Conservation (phyloP, 2,329 filamentous ascomycete species). For the Ampelomyces quisqualis region DNA sequence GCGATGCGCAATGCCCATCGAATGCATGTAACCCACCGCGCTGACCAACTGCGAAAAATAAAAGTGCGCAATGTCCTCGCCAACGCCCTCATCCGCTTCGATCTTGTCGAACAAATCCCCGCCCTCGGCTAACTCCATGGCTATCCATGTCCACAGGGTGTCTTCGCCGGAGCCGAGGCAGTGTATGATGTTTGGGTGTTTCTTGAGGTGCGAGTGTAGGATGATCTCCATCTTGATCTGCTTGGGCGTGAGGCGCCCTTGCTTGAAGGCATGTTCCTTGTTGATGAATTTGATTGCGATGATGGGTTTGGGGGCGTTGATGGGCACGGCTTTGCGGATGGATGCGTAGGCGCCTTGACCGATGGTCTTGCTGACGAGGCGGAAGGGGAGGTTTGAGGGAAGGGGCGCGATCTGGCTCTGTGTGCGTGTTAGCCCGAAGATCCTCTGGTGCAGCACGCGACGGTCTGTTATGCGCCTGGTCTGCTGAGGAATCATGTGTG, state of each 20-base stretch:
- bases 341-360: conserved; percentile 96
- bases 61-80: conserved; percentile 89
- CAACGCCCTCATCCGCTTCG: conserved; percentile 93
- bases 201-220: conserved; percentile 82
- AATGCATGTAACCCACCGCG: conserved; percentile 93
- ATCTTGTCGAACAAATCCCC: conserved; percentile 99
- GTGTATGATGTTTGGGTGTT: conserved; percentile 90
- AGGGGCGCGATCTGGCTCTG: conserved; percentile 83
- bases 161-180: conserved; percentile 90
- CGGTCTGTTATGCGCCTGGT: not conserved
- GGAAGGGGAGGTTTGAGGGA: conserved; percentile 82
- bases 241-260: conserved; percentile 84
- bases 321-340: conserved; percentile 92
- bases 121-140: conserved; percentile 94
- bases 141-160: conserved; percentile 88
- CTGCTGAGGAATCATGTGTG: conserved; percentile 20
- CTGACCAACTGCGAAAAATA: conserved; percentile 92
- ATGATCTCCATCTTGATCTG: conserved; percentile 91
- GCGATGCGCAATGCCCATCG: conserved; percentile 89
- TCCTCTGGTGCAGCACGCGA: not conserved
- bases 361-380: conserved; percentile 94
- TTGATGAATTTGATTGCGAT: conserved; percentile 99
- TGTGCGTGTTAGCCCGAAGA: not conserved
- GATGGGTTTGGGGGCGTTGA: conserved; percentile 67
- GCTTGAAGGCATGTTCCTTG: conserved; percentile 87